These are phyloP conservation scores for Xylaria bambusicola DNA, from an alignment of 495 filamentous ascomycete genomes.

Conservation along the genomic window DNA sequence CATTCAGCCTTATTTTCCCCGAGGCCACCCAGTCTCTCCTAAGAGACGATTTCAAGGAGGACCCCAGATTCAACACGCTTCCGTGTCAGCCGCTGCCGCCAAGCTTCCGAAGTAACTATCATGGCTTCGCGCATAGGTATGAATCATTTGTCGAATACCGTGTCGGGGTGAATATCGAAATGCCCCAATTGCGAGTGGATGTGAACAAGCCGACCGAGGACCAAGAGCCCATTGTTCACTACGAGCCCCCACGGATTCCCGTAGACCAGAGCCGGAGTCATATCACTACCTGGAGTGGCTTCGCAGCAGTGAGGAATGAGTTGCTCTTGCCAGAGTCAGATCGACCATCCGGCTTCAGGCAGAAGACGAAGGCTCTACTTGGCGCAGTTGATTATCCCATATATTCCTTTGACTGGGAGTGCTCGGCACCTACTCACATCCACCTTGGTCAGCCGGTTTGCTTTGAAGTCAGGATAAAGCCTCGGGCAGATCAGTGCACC, in stretches of 20 bases:
- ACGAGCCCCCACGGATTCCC: background rate
- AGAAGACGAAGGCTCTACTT: conserved; percentile 17
- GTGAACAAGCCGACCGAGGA: conserved; percentile 1
- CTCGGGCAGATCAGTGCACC: conserved; percentile 9
- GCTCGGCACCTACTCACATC: conserved; percentile 1
- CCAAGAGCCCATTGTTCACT: conserved; percentile 5
- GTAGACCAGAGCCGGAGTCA: background rate
- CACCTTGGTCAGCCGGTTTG: conserved; percentile 2
- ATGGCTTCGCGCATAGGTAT: conserved; percentile 4
- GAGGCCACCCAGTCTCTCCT: background rate
- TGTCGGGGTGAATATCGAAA: conserved; percentile 12
- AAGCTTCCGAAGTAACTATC: conserved; percentile 7
- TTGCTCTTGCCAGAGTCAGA: conserved; percentile 12
- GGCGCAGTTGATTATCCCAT: conserved; percentile 11
- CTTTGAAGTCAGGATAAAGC: conserved; percentile 11
- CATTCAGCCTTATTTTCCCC: conserved; percentile 10
- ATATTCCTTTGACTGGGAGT: conserved; percentile 18
- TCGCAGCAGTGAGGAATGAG: conserved; percentile 7
- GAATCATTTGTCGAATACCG: conserved; percentile 20
- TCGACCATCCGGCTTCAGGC: conserved; percentile 12
- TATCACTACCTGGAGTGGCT: background rate
- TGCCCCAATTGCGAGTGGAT: conserved; percentile 7
- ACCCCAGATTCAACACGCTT: background rate
- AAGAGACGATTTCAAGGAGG: background rate
- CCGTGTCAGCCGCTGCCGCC: conserved; percentile 11